A percentile compares a stretch with the other conserved stretches of the same genome.
Evolutionary conservation across 192 early-diverging fungal genomes (phyloP).

Genomic region (Phycomyces blakesleeanus): DNA sequence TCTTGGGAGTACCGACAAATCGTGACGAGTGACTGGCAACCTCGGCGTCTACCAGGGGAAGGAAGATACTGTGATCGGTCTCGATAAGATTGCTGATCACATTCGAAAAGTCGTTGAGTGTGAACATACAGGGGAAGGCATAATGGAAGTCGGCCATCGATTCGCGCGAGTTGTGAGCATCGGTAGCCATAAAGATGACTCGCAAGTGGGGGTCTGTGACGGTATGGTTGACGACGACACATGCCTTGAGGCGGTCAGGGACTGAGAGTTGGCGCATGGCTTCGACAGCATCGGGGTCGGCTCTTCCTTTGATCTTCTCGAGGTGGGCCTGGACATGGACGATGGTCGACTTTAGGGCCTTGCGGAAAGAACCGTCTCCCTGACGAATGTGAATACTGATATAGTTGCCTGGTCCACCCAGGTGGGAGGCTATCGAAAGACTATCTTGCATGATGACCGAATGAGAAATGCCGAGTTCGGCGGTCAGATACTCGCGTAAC

Average conservation of each 20-base stretch:
- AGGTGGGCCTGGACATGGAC: neutral
- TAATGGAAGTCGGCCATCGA: slow-evolving; percentile 32
- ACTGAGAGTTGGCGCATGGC: neutral
- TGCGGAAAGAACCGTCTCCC: slow-evolving; percentile 25
- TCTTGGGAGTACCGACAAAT: slow-evolving; percentile 50
- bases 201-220: slow-evolving; percentile 5
- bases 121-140: slow-evolving; percentile 52
- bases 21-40: slow-evolving; percentile 39
- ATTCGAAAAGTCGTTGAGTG: slow-evolving; percentile 43
- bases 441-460: slow-evolving; percentile 36
- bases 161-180: slow-evolving; percentile 38
- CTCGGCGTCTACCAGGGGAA: slow-evolving; percentile 52
- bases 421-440: slow-evolving; percentile 30
- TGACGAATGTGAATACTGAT: slow-evolving; percentile 32
- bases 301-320: neutral
- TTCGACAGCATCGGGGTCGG: neutral
- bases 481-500: slow-evolving; percentile 15
- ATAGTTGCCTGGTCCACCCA: slow-evolving; percentile 34
- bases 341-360: slow-evolving; percentile 24
- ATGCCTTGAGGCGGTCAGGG: slow-evolving; percentile 1
- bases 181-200: slow-evolving; percentile 48
- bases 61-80: slow-evolving; percentile 11
- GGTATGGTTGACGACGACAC: neutral
- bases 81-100: slow-evolving; percentile 1
- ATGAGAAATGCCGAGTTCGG: slow-evolving; percentile 23